Conservation (phyloP, 139 green algal species). For the Astrephomene gubernaculifera region DNA sequence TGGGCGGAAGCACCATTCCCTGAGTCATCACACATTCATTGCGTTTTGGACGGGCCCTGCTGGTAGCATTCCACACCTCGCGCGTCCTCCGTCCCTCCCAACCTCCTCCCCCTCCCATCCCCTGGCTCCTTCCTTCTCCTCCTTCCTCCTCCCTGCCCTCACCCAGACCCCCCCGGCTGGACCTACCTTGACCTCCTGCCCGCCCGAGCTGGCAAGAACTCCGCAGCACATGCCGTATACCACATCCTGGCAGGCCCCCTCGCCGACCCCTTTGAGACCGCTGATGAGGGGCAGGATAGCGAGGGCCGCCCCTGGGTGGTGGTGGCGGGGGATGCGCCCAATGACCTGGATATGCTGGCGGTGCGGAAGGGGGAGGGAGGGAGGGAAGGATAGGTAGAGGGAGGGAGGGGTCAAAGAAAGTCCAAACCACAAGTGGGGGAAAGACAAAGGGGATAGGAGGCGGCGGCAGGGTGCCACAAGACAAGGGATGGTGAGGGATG, state of each 20-base stretch:
- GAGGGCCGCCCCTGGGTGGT: slow-evolving; percentile 1
- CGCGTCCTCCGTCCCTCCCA: too few species aligned
- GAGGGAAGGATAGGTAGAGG: neutral
- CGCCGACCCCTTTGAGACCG: neutral
- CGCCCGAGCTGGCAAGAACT: slow-evolving; percentile 18
- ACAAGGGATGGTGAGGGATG: too few species aligned
- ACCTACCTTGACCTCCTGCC: slow-evolving; percentile 42
- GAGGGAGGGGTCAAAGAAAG: too few species aligned
- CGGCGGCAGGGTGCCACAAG: too few species aligned
- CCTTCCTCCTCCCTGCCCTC: neutral
- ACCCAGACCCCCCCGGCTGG: slow-evolving; percentile 35
- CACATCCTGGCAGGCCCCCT: too few species aligned
- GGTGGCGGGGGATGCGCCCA: slow-evolving; percentile 40
- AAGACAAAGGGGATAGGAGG: too few species aligned
- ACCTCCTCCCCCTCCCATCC: too few species aligned
- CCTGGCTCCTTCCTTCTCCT: neutral
- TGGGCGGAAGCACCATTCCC: neutral
- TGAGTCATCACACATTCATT: too few species aligned
- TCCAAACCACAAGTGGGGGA: too few species aligned
- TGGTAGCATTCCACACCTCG: too few species aligned
- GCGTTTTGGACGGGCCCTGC: too few species aligned
- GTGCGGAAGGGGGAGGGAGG: neutral
- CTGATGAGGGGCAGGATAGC: neutral
- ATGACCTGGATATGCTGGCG: slow-evolving; percentile 47
- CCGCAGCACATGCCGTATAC: slow-evolving; percentile 9